phyloP scores from a whole-genome alignment of 306 rosid species.

The Vigna reflexopilosa region DNA sequence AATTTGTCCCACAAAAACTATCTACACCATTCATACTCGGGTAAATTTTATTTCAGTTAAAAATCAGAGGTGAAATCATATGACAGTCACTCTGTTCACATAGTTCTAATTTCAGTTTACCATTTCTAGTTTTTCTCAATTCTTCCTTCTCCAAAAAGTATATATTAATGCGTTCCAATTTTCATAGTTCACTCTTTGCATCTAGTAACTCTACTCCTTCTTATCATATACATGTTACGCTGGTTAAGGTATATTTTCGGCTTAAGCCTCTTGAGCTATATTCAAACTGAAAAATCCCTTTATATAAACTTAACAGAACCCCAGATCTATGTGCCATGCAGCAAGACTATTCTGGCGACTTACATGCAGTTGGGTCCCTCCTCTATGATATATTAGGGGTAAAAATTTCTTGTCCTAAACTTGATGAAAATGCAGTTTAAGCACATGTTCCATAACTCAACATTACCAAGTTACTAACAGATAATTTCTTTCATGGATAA shows the following conservation, averaged over 20 bases:
- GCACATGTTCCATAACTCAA: conserved; percentile 6
- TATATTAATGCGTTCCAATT: neutral
- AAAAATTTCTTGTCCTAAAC: conserved; percentile 42
- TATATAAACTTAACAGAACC: conserved; percentile 59
- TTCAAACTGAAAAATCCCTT: conserved; percentile 15
- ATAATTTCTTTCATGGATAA: neutral
- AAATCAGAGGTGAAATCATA: conserved; percentile 6
- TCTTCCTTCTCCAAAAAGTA: neutral
- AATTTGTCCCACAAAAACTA: conserved; percentile 62
- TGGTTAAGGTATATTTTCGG: neutral
- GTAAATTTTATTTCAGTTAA: conserved; percentile 45
- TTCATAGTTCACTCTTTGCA: neutral
- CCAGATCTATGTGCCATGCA: conserved; percentile 86
- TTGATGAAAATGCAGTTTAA: neutral
- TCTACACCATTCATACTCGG: conserved; percentile 69
- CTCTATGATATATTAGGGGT: conserved; percentile 78
- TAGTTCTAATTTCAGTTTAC: neutral
- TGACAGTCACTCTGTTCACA: neutral
- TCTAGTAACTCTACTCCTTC: neutral
- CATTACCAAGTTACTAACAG: neutral
- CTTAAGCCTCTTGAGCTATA: neutral
- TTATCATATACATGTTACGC: neutral
- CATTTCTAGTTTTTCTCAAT: neutral
- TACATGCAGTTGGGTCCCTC: conserved; percentile 71
- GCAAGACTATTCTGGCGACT: conserved; percentile 80